A percentile compares a stretch with the other conserved stretches of the same genome.
These are phyloP conservation scores for Neurospora terricola DNA, from an alignment of 495 filamentous ascomycete genomes.

Conservation along the genomic window DNA sequence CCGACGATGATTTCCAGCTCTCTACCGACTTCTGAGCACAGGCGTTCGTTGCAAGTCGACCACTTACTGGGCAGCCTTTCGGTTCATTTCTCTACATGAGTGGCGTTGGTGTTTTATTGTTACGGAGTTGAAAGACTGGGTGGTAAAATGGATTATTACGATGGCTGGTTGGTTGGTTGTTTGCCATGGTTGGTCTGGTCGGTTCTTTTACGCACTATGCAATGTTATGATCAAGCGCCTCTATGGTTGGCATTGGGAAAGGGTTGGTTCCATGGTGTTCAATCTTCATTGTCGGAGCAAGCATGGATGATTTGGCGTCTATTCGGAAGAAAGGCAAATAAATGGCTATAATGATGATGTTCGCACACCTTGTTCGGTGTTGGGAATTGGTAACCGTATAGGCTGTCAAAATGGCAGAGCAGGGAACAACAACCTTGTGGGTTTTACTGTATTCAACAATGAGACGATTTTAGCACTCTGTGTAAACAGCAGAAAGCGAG, in stretches of 20 bases:
- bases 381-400: not conserved
- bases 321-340: not conserved
- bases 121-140: not conserved
- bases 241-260: not conserved
- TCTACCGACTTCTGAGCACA: slow-evolving; percentile 26
- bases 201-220: not conserved
- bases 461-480: not conserved
- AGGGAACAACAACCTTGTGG: not conserved
- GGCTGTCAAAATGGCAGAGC: not conserved
- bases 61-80: not conserved
- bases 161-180: not conserved
- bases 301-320: not conserved
- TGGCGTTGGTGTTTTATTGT: not conserved
- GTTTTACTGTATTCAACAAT: not conserved
- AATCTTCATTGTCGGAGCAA: not conserved
- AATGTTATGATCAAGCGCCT: not conserved
- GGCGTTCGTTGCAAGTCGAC: not conserved
- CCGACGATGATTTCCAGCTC: slow-evolving; percentile 32
- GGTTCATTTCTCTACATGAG: not conserved
- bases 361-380: not conserved
- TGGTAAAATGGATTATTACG: not conserved
- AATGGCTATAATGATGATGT: not conserved
- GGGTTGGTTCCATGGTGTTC: not conserved
- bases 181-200: not conserved
- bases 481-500: not conserved